Evolutionary conservation across 2,329 filamentous ascomycete species (phyloP).

Genomic region (Colletotrichum trifolii): DNA sequence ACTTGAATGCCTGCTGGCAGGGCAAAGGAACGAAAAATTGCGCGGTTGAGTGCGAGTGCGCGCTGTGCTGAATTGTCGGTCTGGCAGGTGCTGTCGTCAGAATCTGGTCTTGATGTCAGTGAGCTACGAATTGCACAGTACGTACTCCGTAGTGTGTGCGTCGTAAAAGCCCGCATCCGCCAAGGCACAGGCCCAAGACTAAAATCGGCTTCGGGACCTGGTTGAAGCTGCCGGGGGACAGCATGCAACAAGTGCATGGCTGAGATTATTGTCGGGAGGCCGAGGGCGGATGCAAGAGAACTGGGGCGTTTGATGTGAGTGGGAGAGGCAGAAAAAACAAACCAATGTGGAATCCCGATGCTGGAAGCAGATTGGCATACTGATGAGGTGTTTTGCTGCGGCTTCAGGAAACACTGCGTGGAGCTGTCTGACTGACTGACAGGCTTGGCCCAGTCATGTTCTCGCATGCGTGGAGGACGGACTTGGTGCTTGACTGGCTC

Average conservation of each 20-base stretch:
- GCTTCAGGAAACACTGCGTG: constrained; percentile 31
- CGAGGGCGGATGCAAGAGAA: neutral
- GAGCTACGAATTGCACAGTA: too few species aligned
- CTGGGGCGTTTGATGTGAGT: neutral
- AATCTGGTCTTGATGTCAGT: neutral
- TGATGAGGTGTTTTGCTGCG: constrained; percentile 22
- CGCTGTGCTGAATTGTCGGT: neutral
- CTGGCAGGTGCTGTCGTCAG: neutral
- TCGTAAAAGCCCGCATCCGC: neutral
- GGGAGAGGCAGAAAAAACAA: neutral
- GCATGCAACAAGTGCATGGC: neutral
- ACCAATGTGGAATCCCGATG: constrained; percentile 7
- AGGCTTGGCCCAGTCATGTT: constrained; percentile 29
- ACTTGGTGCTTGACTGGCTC: constrained; percentile 11
- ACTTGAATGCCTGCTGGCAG: constrained; percentile 5
- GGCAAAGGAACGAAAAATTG: constrained; percentile 5
- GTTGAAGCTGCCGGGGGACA: too few species aligned
- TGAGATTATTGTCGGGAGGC: neutral
- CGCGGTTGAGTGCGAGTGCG: constrained; percentile 12
- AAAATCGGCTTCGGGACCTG: too few species aligned
- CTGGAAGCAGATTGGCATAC: constrained; percentile 23
- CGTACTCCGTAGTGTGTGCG: too few species aligned
- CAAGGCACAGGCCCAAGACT: neutral
- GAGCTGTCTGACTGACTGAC: neutral
- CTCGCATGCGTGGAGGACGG: neutral